These are phyloP conservation scores for Rhypophila decipiens DNA, from an alignment of 495 filamentous ascomycete species.

Conservation along the genomic window DNA sequence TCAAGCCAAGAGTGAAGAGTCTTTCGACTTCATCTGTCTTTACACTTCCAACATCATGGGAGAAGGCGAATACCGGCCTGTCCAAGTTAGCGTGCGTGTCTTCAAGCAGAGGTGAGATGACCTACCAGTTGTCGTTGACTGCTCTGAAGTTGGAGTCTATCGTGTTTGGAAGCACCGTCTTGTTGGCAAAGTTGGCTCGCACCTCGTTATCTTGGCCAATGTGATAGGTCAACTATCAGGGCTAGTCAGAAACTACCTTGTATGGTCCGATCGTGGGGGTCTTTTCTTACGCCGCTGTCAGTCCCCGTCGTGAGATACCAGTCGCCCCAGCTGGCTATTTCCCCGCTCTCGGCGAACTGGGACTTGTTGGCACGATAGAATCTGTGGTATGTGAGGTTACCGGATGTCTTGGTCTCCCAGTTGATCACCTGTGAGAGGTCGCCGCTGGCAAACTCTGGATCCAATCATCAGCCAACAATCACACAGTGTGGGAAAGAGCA, in stretches of 20 bases:
- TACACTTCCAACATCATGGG: constrained; percentile 60
- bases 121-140: constrained; percentile 61
- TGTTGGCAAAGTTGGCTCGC: constrained; percentile 58
- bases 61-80: constrained; percentile 81
- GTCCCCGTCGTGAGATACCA: constrained; percentile 60
- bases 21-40: constrained; percentile 23
- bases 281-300: constrained; percentile 27
- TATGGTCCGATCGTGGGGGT: background rate
- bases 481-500: constrained; percentile 35
- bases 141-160: constrained; percentile 61
- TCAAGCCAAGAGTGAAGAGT: constrained; percentile 75
- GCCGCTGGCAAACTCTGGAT: constrained; percentile 40
- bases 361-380: constrained; percentile 58
- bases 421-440: constrained; percentile 27
- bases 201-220: constrained; percentile 60
- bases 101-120: no score
- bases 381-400: constrained; percentile 41
- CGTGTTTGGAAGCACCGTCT: constrained; percentile 56
- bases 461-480: background rate
- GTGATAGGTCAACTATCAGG: constrained; percentile 48
- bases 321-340: constrained; percentile 81
- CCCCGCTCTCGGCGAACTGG: constrained; percentile 60
- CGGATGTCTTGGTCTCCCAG: constrained; percentile 32
- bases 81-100: constrained; percentile 15
- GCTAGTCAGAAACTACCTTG: background rate